Evolutionary conservation across 202 grass and related monocot species (phyloP), one percentile per base, ranked within the genome.

Genomic region (Carex arenaria): DNA sequence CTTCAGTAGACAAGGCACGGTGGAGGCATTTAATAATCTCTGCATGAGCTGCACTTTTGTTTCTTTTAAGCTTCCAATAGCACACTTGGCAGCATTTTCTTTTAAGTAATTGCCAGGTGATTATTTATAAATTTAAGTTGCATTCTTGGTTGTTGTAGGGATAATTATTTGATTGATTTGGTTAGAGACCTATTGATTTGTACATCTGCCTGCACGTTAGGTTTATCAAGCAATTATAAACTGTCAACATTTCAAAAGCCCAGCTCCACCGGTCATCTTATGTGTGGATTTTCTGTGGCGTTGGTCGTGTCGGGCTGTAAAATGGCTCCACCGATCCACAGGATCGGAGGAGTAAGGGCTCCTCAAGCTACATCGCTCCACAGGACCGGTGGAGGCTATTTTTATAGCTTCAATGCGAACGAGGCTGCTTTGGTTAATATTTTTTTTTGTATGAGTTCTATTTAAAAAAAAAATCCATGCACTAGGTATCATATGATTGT

Each of bases 11-110:
- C 10, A 54, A 19, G 5, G 66, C 28, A 11, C 59, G 9, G 59
- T 56, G 14, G 26, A 77, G n/a, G n/a, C 57, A 36, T n/a, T n/a
- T n/a, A 57, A 77, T 36, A 57, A 11, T 57, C 13, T 38, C 73
- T 36, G 8, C 17, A 9, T 75, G 72, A 55, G 72, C 72, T 75
- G 72, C 6, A 15, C 6, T 31, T 75, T 31, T 32, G 22, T 31
- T 77, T 77, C 0, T 57, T 77, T 77, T 59, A 77, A 77, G 15
- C 73, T 38, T 77, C 73, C 52, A 77, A 77, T 57, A 34, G 51
- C 52, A 77, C 13, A 36, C 28, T 59, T 77, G 73, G 53, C 73
- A 77, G 52, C 15, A 34, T 57, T 59, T 72, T 11, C 45, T 49
- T 49, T 57, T 4, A 47, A 47, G 38, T n/a, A 71, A 49, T 13